Conservation (phyloP, 768 basidiomycete genomes). For the Leccinum barrowsii region DNA sequence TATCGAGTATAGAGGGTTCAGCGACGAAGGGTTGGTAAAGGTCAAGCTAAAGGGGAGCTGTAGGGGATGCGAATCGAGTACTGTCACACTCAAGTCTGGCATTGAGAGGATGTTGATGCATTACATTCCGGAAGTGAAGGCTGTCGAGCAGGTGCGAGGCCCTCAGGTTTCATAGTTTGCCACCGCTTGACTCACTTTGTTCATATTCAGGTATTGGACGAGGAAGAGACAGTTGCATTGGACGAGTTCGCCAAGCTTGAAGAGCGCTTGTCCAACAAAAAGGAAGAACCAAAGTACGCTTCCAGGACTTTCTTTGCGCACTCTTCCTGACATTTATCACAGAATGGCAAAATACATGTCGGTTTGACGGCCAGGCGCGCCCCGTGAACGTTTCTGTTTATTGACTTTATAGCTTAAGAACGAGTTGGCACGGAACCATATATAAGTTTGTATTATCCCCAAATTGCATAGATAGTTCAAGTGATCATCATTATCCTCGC, state of each 20-base stretch:
- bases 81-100: conserved; percentile 93
- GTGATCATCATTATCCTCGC: neutral
- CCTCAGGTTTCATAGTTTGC: neutral
- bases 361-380: conserved; percentile 35
- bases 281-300: conserved; percentile 47
- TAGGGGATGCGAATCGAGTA: conserved; percentile 89
- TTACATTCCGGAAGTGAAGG: conserved; percentile 95
- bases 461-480: neutral
- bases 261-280: conserved; percentile 49
- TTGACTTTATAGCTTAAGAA: neutral
- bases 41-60: conserved; percentile 97
- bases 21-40: conserved; percentile 77
- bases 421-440: neutral
- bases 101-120: conserved; percentile 99
- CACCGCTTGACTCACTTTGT: conserved; percentile 6
- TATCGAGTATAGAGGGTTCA: conserved; percentile 92
- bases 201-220: conserved; percentile 68
- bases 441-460: neutral
- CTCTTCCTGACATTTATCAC: conserved; percentile 9
- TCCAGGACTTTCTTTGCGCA: neutral
- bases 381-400: neutral
- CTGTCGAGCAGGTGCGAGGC: conserved; percentile 71
- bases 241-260: conserved; percentile 91
- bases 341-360: conserved; percentile 88
- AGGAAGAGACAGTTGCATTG: conserved; percentile 83